Evolutionary conservation across 768 basidiomycete genomes (phyloP), one percentile per base, ranked within the genome.

Genomic region (Russula dissimulans): DNA sequence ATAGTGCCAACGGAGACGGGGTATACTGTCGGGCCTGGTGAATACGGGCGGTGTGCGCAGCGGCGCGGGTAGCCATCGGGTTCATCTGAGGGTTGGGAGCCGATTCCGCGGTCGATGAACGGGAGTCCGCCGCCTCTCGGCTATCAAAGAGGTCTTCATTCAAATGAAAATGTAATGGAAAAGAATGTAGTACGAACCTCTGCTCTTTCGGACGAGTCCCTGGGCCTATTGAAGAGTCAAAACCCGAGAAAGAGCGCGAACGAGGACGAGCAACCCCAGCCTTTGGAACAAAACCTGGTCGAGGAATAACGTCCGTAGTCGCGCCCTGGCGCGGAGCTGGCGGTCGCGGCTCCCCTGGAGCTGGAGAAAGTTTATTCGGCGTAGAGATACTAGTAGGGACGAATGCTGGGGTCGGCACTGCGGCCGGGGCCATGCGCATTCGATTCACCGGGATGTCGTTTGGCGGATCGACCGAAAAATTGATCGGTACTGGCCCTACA

Each of bases 201-300:
- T 43, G 47, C n/a, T 56, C 18, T 26, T 62, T 50, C 5, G 59
- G 56, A 38, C 59, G 60, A 41, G 59, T 42, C 11, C 55, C 60
- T 15, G 78, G 74, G 4, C 69, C 55, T 6, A 56, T 65, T 5
- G 70, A 65, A 4, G 77, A 74, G 53, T 82, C 79, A 70, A 89
- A 85, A 3, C 81, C 85, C 9, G 88, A 90, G 68, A 91, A 91
- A 22, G 87, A 89, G 52, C 88, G 71, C 5, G 89, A 90, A 5
- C 80, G 72, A 14, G 79, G 81, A 6, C 89, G 73, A 9, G 74
- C 66, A 3, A 75, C 75, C 7, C 77, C 75, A 9, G 74, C 75
- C 57, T 78, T 78, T 0, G 89, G 87, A 58, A 81, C 76, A 67
- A 90, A 89, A 49, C 86, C 84, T 0, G 85, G 75, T 14, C 86